Evolutionary conservation across 306 rosid genomes (phyloP), one percentile per base, ranked within the genome.

Genomic region (Canavalia gladiata): DNA sequence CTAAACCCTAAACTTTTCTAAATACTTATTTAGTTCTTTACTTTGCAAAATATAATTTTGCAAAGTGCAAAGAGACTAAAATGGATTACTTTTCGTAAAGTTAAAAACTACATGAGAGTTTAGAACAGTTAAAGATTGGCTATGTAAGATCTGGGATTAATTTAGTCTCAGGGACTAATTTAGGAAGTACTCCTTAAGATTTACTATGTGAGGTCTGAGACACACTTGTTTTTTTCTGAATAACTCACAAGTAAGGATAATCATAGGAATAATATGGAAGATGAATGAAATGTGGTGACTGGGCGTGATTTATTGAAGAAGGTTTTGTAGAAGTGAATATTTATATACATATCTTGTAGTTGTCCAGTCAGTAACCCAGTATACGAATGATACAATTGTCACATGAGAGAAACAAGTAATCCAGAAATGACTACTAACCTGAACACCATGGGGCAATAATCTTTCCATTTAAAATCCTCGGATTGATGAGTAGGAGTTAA

Each of bases 401-500:
- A 34, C 58, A 72, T 12, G 65, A 57, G 70, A 71, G 75, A 37
- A 47, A 70, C 34, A 87, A 28, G 42, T 68, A 43, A 52, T 65
- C 63, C 63, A 29, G 42, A 77, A 50, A 25, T 62, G 56, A 71
- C 68, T 58, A 71, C 90, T 71, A 73, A 94, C 98, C 97, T 92
- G 85, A 94, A 94, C 50, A 94, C 95, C 98, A 94, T 94, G 1
- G 97, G 98, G 75, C 98, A 94, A 42, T 94, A 94, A 83, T 94
- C 98, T 85, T 94, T 94, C 97, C 98, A 94, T 84, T 85, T 94
- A 83, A 94, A 94, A 87, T 90, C 95, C 47, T 92, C 98, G 13
- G 98, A 94, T 54, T 87, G 95, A 87, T 94, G 98, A 81, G 97
- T 56, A 11, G 97, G 98, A 58, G 98, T 94, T 88, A 94, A 80